A percentile compares a stretch with the other conserved stretches of the same genome.
Evolutionary conservation across 805 yeast species (phyloP).

Genomic region (Yamadazyma philogaea): DNA sequence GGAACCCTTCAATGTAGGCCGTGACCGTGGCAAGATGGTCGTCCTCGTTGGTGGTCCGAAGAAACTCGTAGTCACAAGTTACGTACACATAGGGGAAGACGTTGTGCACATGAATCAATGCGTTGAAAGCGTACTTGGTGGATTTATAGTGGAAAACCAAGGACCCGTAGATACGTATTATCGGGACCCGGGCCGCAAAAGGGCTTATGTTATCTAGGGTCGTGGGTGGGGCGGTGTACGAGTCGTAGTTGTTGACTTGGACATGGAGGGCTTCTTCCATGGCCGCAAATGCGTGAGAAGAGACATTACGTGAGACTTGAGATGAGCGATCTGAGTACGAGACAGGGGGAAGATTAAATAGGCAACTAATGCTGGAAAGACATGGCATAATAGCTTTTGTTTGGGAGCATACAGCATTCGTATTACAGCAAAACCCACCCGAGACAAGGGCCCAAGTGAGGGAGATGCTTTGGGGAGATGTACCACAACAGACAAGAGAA

Average conservation of each 20-base stretch:
- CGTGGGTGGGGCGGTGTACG: constrained; percentile 59
- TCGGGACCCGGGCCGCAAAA: constrained; percentile 57
- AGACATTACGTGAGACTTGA: not conserved
- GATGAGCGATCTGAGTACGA: too few relatives aligned
- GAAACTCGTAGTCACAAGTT: constrained; percentile 47
- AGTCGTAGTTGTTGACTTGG: constrained; percentile 63
- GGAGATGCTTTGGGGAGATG: too few relatives aligned
- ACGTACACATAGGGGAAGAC: constrained; percentile 78
- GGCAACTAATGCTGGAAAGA: too few relatives aligned
- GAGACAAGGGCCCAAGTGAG: too few relatives aligned
- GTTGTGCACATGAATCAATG: constrained; percentile 73
- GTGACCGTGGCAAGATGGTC: constrained; percentile 34
- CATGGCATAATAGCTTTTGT: too few relatives aligned
- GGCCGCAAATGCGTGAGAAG: not conserved
- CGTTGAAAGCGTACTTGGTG: constrained; percentile 24
- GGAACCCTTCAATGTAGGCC: constrained; percentile 41
- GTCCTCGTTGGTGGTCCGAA: not conserved
- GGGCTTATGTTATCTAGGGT: constrained; percentile 46
- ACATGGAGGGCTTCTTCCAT: constrained; percentile 2
- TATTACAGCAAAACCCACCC: too few relatives aligned
- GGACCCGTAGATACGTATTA: constrained; percentile 74
- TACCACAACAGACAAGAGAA: too few relatives aligned
- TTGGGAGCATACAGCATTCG: too few relatives aligned
- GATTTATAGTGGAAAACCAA: constrained; percentile 50
- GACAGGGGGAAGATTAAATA: not conserved